Percentiles rank a stretch among this genome's conserved stretches.
Conservation (phyloP, 2,329 filamentous ascomycete genomes). For the Samsoniella hepiali region DNA sequence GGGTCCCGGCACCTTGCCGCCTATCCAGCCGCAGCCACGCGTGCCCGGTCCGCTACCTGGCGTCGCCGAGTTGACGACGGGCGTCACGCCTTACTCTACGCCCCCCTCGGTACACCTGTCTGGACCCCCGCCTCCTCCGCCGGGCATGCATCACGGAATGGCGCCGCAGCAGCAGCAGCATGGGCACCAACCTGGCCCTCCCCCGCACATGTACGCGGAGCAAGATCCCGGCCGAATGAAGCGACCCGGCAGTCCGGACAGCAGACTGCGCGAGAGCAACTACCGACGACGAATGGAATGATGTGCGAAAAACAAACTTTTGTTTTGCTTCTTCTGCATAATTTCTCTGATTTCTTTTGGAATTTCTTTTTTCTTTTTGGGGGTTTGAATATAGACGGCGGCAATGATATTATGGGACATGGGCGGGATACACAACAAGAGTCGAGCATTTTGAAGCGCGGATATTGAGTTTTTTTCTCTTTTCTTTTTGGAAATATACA, state of each 20-base stretch:
- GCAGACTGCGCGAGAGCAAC: slow-evolving; percentile 42
- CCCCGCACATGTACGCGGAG: background rate
- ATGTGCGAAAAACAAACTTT: background rate
- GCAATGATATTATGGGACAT: background rate
- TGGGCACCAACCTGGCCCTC: background rate
- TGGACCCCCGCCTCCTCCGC: slow-evolving; percentile 1
- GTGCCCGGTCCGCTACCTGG: slow-evolving; percentile 53
- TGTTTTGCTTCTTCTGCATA: background rate
- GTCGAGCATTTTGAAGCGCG: slow-evolving; percentile 13
- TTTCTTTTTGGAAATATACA: background rate
- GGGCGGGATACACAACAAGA: background rate
- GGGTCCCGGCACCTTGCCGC: slow-evolving; percentile 45
- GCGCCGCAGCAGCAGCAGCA: slow-evolving; percentile 7
- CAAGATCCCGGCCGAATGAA: slow-evolving; percentile 34
- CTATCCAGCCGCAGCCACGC: slow-evolving; percentile 45
- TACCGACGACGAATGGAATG: slow-evolving; percentile 39
- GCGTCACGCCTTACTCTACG: slow-evolving; percentile 59
- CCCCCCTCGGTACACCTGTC: slow-evolving; percentile 29
- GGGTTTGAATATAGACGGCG: slow-evolving; percentile 5
- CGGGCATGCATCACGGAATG: slow-evolving; percentile 5
- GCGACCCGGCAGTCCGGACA: slow-evolving; percentile 50
- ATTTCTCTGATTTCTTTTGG: background rate
- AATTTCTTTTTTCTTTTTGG: background rate
- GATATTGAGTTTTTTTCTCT: background rate
- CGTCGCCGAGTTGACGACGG: slow-evolving; percentile 61